Evolutionary conservation across 345 rosid genomes (phyloP), one percentile per base, ranked within the genome.

Genomic region (Rhodamnia rubescens): DNA sequence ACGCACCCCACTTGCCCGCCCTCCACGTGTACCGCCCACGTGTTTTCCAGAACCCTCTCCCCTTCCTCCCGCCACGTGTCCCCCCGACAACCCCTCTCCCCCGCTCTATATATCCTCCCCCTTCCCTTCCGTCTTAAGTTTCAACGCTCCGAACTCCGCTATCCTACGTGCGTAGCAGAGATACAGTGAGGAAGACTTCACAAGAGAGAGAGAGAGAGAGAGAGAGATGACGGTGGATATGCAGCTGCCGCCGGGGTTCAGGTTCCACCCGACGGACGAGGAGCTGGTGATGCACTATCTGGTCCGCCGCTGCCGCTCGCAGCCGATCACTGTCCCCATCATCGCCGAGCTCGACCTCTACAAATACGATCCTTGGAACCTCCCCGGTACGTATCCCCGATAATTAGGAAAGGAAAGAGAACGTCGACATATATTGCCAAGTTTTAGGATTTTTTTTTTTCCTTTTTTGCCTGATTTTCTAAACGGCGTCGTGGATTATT

Each of bases 191-290:
- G 52, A 11, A 8, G 4, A 6, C 32, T 20, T 13, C 36, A 22
- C 6, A n/a, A 81, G 6, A 82, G 54, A 56, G 55, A 52, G n/a
- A 18, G n/a, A 7, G 18, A 26, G 83, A 16, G 5, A 22, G 6
- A 24, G 85, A 36, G 89, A 57, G 55, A 90, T 91, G 92, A 85
- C 89, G 78, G 88, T 88, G 29, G 89, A 85, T 49, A 86, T 95
- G 82, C 94, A 93, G 82, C 86, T 97, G 74, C 99, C 98, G 9
- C 95, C 98, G 1, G 99, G 99, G 7, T 97, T 97, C 92, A 87
- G 99, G 57, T 96, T 96, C 90, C 98, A 96, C 89, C 99, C 99
- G 20, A 95, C 99, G 52, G 98, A 96, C n/a, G 98, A 95, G 88
- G 99, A 97, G 96, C 98, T 97, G 21, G 98, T 97, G 16, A 90